Evolutionary conservation across 2,329 filamentous ascomycete genomes (phyloP).

Genomic region (Colletotrichum sojae): DNA sequence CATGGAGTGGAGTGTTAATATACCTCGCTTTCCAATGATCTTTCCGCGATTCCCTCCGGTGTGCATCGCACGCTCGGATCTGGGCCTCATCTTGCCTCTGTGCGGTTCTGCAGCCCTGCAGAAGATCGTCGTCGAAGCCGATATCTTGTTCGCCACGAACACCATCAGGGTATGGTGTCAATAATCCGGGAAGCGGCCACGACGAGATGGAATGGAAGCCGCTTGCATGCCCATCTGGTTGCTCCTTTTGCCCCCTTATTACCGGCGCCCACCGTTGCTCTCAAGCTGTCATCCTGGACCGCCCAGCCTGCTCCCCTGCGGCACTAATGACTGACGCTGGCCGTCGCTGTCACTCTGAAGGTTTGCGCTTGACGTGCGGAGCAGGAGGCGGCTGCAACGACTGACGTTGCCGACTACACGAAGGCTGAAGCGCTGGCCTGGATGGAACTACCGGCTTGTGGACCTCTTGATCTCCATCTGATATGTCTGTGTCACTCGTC

Average conservation of each 20-base stretch:
- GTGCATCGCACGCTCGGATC: constrained; percentile 20
- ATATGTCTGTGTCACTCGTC: constrained; percentile 36
- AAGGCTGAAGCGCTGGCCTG: background rate
- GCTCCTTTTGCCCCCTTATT: constrained; percentile 1
- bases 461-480: constrained; percentile 35
- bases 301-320: background rate
- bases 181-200: background rate
- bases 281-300: background rate
- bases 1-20: constrained; percentile 21
- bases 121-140: constrained; percentile 4
- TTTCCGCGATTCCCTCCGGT: constrained; percentile 18
- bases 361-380: constrained; percentile 37
- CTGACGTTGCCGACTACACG: constrained; percentile 34
- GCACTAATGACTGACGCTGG: constrained; percentile 26
- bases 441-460: constrained; percentile 34
- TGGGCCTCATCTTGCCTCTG: constrained; percentile 7
- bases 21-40: constrained; percentile 24
- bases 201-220: constrained; percentile 15
- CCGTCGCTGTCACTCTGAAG: constrained; percentile 34
- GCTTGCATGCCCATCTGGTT: constrained; percentile 1
- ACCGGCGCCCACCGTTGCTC: constrained; percentile 3
- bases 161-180: background rate
- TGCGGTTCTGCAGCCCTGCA: constrained; percentile 16
- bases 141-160: background rate
- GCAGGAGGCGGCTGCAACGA: constrained; percentile 26